A percentile compares a stretch with the other conserved stretches of the same genome.
Evolutionary conservation across 1,284 basidiomycete genomes (phyloP).

Genomic region (Rhodotorula sp.): DNA sequence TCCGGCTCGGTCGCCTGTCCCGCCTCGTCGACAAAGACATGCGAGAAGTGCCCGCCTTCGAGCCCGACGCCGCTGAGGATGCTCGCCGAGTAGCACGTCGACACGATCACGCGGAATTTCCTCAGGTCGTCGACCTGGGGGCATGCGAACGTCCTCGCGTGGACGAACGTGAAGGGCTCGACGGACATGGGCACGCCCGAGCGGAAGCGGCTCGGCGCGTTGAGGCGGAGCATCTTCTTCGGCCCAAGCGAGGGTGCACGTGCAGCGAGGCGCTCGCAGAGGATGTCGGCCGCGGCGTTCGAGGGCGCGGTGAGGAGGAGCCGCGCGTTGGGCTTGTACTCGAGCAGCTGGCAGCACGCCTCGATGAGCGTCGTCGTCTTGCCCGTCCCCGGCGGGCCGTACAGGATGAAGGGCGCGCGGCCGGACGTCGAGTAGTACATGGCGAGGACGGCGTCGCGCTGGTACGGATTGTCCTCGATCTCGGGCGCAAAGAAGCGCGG

Average conservation of each 20-base stretch:
- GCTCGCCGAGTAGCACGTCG: slow-evolving; percentile 39
- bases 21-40: slow-evolving; percentile 46
- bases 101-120: slow-evolving; percentile 48
- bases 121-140: slow-evolving; percentile 43
- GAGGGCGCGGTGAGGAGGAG: slow-evolving; percentile 50
- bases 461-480: slow-evolving; percentile 44
- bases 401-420: slow-evolving; percentile 39
- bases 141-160: slow-evolving; percentile 39
- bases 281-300: slow-evolving; percentile 52
- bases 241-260: slow-evolving; percentile 23
- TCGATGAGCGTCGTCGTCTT: slow-evolving; percentile 52
- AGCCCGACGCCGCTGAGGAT: slow-evolving; percentile 7
- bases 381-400: slow-evolving; percentile 47
- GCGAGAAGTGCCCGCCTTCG: slow-evolving; percentile 11
- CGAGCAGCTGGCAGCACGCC: slow-evolving; percentile 48
- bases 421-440: slow-evolving; percentile 30
- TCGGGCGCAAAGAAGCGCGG: background rate
- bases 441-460: slow-evolving; percentile 38
- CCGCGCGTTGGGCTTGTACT: slow-evolving; percentile 35
- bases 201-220: slow-evolving; percentile 48
- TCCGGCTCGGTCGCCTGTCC: slow-evolving; percentile 17
- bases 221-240: slow-evolving; percentile 43
- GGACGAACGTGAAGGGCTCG: slow-evolving; percentile 32
- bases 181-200: slow-evolving; percentile 46
- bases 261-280: slow-evolving; percentile 46